Evolutionary conservation across 257 asterid genomes (phyloP).

Genomic region (Salvia miltiorrhiza): DNA sequence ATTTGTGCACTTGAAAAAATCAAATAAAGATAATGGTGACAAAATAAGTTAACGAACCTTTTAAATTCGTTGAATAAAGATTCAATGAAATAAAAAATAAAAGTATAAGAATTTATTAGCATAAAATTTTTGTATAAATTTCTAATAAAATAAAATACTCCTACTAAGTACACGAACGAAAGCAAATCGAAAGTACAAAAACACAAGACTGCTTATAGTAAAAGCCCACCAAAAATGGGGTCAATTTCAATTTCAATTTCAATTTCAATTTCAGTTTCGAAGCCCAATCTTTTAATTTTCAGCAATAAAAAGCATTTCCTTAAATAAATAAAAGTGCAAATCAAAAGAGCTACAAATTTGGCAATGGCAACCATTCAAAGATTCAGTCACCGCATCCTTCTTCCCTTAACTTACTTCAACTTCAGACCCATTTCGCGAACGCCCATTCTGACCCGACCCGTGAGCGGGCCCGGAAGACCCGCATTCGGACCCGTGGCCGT

Average conservation of each 20-base stretch:
- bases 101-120: too few species aligned
- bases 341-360: background rate
- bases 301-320: background rate
- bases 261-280: background rate
- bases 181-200: too few species aligned
- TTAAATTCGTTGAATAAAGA: too few species aligned
- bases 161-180: too few species aligned
- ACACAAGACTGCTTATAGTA: too few species aligned
- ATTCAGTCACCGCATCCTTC: constrained; percentile 37
- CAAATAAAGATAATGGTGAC: too few species aligned
- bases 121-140: too few species aligned
- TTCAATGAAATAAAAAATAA: too few species aligned
- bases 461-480: background rate
- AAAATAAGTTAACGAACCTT: too few species aligned
- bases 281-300: background rate
- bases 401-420: constrained; percentile 32
- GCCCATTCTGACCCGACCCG: constrained; percentile 34
- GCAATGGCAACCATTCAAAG: constrained; percentile 58
- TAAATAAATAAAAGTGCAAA: background rate
- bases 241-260: background rate
- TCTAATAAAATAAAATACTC: too few species aligned
- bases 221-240: background rate
- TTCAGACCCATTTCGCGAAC: constrained; percentile 24
- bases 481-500: constrained; percentile 24
- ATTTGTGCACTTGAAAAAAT: too few species aligned